Evolutionary conservation across 495 filamentous ascomycete species (phyloP).

Genomic region (Penicillium canescens): DNA sequence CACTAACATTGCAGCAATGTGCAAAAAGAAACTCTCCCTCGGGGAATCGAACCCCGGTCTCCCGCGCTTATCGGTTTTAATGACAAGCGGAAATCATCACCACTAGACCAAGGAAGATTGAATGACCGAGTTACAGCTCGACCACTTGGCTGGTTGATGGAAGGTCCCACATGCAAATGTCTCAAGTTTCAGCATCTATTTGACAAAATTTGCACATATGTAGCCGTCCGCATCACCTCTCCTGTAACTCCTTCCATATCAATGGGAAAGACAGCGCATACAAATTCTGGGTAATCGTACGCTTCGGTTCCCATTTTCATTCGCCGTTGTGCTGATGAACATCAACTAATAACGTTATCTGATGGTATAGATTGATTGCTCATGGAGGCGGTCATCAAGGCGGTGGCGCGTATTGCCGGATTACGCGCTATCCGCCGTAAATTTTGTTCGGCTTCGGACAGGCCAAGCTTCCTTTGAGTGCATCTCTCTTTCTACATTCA

Average conservation of each 20-base stretch:
- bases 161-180: not conserved
- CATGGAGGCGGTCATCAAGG: conserved; percentile 8
- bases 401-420: conserved; percentile 9
- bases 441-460: conserved; percentile 9
- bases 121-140: conserved; percentile 30
- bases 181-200: not conserved
- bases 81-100: conserved; percentile 60
- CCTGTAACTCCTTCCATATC: no score
- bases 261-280: no score
- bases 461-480: not conserved
- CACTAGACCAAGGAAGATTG: conserved; percentile 47
- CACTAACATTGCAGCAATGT: no score
- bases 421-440: conserved; percentile 1
- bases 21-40: conserved; percentile 40
- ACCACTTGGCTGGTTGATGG: conserved; percentile 24
- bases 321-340: no score
- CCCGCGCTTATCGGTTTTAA: conserved; percentile 43
- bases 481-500: not conserved
- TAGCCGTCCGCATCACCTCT: no score
- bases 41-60: conserved; percentile 58
- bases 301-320: no score
- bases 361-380: not conserved
- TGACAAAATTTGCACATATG: no score
- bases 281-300: no score
- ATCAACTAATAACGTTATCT: no score